phyloP scores from a whole-genome alignment of 2,329 filamentous ascomycete genomes.

The Epichloe typhina region DNA sequence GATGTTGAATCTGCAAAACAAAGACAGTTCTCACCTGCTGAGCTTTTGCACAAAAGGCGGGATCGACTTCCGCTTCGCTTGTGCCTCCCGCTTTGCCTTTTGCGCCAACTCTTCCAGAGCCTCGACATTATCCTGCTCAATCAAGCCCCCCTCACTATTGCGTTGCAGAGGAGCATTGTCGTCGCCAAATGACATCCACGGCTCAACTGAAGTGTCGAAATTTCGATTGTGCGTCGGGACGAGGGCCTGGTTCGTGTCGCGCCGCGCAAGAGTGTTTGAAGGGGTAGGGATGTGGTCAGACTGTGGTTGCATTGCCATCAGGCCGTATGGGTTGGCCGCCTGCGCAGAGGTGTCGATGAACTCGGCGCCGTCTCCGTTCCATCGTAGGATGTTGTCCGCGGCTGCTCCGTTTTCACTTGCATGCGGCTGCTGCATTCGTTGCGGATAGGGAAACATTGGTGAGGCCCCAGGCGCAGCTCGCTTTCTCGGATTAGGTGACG shows the following conservation, averaged over 20 bases:
- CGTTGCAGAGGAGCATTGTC: constrained; percentile 24
- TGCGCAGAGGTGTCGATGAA: constrained; percentile 23
- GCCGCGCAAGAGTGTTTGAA: constrained; percentile 38
- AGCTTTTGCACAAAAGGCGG: constrained; percentile 96
- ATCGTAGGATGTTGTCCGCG: constrained; percentile 33
- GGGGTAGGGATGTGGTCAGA: constrained; percentile 22
- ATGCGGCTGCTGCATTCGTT: constrained; percentile 36
- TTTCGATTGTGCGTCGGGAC: constrained; percentile 28
- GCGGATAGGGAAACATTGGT: constrained; percentile 43
- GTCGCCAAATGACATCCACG: constrained; percentile 30
- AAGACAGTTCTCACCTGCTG: constrained; percentile 57
- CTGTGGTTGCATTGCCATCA: constrained; percentile 24
- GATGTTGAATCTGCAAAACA: background rate
- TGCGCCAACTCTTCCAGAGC: constrained; percentile 67
- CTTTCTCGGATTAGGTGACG: constrained; percentile 47
- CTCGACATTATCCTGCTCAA: constrained; percentile 59
- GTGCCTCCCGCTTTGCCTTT: constrained; percentile 74
- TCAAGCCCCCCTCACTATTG: constrained; percentile 19
- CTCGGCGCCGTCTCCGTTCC: constrained; percentile 28
- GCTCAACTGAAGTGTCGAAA: constrained; percentile 27
- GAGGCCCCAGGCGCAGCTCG: constrained; percentile 59
- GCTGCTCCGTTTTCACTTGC: constrained; percentile 31
- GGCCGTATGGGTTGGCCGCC: constrained; percentile 23
- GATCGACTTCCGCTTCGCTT: constrained; percentile 86
- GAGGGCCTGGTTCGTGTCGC: constrained; percentile 37